Evolutionary conservation across 73 alveolate species (phyloP), one percentile per base, ranked within the genome.

Genomic region (Paramecium octaurelia): DNA sequence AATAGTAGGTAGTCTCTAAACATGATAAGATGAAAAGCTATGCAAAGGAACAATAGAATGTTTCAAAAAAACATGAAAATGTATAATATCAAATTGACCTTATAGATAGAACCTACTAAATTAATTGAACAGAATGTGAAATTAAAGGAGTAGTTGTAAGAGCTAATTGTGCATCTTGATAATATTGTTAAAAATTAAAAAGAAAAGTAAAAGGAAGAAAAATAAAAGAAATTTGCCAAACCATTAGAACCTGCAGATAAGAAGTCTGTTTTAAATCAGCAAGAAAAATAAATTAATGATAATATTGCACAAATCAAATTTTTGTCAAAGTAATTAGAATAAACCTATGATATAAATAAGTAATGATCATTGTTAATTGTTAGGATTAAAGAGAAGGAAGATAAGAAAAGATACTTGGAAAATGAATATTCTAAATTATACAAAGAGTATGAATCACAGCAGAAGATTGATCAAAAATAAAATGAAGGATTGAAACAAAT

Each of bases 321-420:
- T 2, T 20, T 44, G 23, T 31, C 36, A 4, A 80, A 80, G 20
- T 46, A 44, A 24, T 31, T 80, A 43, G 91, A 80, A 80, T 23
- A 42, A 23, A 80, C 75, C 5, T 42, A 43, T 24, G 91, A 42
- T 44, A 48, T 42, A 16, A 80, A 80, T 48, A 80, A 80, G 91
- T 80, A 80, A 11, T 38, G 6, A 21, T 31, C 10, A 43, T 44
- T 43, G 24, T n/a, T 31, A 75, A 1, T 80, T 18, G 8, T 9
- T 42, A 80, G 91, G 8, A 80, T 48, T 8, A 80, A 80, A 18
- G 91, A 40, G 27, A 80, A 40, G 8, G 91, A 80, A 80, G 75
- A 80, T 80, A 48, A 46, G 34, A 24, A 43, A 80, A 80, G 76
- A 6, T 80, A 44, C 44, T n/a, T 80, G 11, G 70, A 80, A 80